Base-by-base conservation (phyloP, 2,329 filamentous ascomycete genomes). In the Capronia americana region DNA sequence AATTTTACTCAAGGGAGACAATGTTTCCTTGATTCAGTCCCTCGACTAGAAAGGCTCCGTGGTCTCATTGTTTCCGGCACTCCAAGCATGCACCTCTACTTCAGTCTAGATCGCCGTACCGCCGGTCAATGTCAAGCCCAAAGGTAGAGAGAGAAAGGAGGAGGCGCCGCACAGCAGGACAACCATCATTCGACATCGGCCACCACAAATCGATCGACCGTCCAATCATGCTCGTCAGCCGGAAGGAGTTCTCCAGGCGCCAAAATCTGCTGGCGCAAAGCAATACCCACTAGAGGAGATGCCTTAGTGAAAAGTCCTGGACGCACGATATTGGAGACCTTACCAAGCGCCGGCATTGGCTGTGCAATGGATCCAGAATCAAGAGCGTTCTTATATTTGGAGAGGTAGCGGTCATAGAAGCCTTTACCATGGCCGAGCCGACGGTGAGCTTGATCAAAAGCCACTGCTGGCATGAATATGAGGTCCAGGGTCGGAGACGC, bases 371-470 rank as follows among this genome's bases (percentile, higher is more conserved):
- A 72, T 70, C 68, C 73, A 71, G 68, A 73, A 70, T 68, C 73
- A 54, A 73, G 72, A 73, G 78, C 77, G 77, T 73, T 74, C 71
- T 78, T 77, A 85, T 93, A 96, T 72, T 90, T 87, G 74, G 90
- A 87, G 75, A 99, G 81, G 78, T 97, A 99, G 78, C 89, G 91
- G 81, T 99, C 95, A 83, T 99, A 99, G 81, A 96, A 99, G 34
- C 95, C 95, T 78, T 92, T 96, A 64, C 95, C 95, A 78, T 99
- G 95, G 48, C 95, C 95, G 23, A 98, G 85, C 73, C 95, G 86
- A 71, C 90, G 87, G 67, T 95, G 85, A 12, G 81, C 81, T 2
- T 83, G 83, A 77, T 97, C 93, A 78, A 99, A 99, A 2, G 92
- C 94, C 74, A 99, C 91, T 12, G 93, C 95, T 0, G 95, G 95